Conservation (phyloP, 495 filamentous ascomycete species). For the Podospora anserina region DNA sequence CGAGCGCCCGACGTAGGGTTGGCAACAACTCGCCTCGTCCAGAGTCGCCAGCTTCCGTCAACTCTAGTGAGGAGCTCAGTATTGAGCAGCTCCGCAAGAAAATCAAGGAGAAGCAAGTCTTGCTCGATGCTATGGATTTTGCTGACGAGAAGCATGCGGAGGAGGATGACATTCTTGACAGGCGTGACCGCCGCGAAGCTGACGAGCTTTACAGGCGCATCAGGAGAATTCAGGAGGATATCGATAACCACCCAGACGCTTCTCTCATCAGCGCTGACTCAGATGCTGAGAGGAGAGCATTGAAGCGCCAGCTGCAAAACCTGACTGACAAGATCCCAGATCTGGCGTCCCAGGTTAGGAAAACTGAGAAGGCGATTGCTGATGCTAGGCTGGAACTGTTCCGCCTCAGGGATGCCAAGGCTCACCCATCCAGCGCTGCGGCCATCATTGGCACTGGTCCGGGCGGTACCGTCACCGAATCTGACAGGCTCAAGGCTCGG, state of each 20-base stretch:
- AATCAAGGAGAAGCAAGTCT: slow-evolving; percentile 89
- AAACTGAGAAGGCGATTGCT: slow-evolving; percentile 85
- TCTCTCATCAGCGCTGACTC: slow-evolving; percentile 69
- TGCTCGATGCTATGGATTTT: slow-evolving; percentile 97
- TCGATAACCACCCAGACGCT: slow-evolving; percentile 85
- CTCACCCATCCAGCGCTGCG: slow-evolving; percentile 77
- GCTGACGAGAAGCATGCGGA: slow-evolving; percentile 86
- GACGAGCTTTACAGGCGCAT: slow-evolving; percentile 93
- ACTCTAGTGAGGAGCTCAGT: slow-evolving; percentile 73
- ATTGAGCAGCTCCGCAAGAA: slow-evolving; percentile 88
- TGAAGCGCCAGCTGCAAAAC: slow-evolving; percentile 85
- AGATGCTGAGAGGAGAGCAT: slow-evolving; percentile 76
- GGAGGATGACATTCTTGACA: slow-evolving; percentile 88
- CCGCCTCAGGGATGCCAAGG: slow-evolving; percentile 88
- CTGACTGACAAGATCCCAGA: slow-evolving; percentile 88
- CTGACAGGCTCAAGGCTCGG: slow-evolving; percentile 88
- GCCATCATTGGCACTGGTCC: slow-evolving; percentile 90
- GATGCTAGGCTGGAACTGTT: slow-evolving; percentile 94
- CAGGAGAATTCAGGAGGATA: slow-evolving; percentile 92
- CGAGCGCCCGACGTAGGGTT: slow-evolving; percentile 84
- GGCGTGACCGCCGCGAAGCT: slow-evolving; percentile 84
- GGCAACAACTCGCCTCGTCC: slow-evolving; percentile 73
- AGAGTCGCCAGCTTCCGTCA: slow-evolving; percentile 66
- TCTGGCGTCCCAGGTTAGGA: slow-evolving; percentile 85
- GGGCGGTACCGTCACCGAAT: slow-evolving; percentile 86